Conservation (phyloP, 192 early-diverging fungal genomes). For the Glomus cerebriforme region DNA sequence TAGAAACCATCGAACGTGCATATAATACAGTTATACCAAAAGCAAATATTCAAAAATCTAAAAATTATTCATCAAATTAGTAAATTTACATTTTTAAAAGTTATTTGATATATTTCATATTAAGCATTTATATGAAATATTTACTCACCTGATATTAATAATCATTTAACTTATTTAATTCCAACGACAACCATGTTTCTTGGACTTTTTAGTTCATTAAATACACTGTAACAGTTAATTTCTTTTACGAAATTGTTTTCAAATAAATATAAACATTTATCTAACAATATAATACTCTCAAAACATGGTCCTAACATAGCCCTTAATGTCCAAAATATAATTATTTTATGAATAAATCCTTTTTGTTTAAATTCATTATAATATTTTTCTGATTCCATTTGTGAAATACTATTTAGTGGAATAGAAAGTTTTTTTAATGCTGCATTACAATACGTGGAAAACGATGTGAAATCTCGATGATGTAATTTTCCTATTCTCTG, state of each 20-base stretch:
- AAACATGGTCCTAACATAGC: slow-evolving; percentile 72
- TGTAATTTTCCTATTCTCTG: slow-evolving; percentile 57
- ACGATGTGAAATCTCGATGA: slow-evolving; percentile 52
- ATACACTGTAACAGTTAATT: not conserved
- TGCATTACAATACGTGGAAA: slow-evolving; percentile 55
- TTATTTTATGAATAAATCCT: slow-evolving; percentile 52
- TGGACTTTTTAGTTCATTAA: not conserved
- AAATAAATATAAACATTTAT: slow-evolving; percentile 68
- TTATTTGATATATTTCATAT: too few species aligned
- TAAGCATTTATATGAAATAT: too few species aligned
- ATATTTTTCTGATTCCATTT: slow-evolving; percentile 46
- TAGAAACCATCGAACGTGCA: not conserved
- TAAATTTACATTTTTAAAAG: too few species aligned
- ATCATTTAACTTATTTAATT: not conserved
- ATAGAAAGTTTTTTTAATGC: slow-evolving; percentile 61
- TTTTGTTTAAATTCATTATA: slow-evolving; percentile 40
- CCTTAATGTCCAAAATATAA: slow-evolving; percentile 80
- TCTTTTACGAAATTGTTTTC: slow-evolving; percentile 47
- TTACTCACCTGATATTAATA: too few species aligned
- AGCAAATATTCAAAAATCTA: not conserved
- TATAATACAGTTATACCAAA: not conserved
- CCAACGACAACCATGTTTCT: not conserved
- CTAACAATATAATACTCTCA: slow-evolving; percentile 78
- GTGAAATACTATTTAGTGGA: slow-evolving; percentile 37
- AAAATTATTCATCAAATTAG: too few species aligned